Evolutionary conservation across 805 yeast genomes (phyloP).

Genomic region (Yarrowia sp.): DNA sequence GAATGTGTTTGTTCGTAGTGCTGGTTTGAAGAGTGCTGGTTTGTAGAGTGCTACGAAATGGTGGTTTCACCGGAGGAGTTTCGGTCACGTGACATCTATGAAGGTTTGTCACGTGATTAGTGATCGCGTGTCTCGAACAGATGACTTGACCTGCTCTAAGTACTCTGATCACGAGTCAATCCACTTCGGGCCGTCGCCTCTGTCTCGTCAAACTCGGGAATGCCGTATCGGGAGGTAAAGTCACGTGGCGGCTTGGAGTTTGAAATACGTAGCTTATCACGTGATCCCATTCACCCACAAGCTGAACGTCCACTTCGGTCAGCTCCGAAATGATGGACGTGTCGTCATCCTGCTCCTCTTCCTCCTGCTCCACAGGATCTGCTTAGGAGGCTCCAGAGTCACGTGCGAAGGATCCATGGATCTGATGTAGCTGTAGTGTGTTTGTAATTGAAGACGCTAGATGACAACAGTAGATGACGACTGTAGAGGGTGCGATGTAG

Average conservation of each 20-base stretch:
- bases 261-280: neutral
- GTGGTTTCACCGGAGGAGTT: neutral
- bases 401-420: neutral
- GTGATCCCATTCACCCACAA: neutral
- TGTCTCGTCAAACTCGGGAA: constrained; percentile 3
- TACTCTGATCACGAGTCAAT: neutral
- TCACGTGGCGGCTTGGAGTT: neutral
- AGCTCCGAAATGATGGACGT: constrained; percentile 4
- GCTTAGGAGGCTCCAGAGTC: neutral
- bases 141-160: too few species aligned
- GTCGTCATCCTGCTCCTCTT: neutral
- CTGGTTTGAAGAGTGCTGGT: too few species aligned
- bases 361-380: neutral
- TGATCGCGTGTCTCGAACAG: neutral
- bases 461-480: too few species aligned
- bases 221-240: constrained; percentile 4
- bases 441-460: too few species aligned
- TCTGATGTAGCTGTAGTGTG: too few species aligned
- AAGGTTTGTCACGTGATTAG: neutral
- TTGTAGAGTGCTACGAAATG: neutral
- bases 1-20: too few species aligned
- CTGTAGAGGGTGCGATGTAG: too few species aligned
- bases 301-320: neutral
- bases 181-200: neutral
- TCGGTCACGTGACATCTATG: neutral